These are phyloP conservation scores for Helotiales sp. DNA, from an alignment of 2,329 filamentous ascomycete genomes.

Conservation along the genomic window DNA sequence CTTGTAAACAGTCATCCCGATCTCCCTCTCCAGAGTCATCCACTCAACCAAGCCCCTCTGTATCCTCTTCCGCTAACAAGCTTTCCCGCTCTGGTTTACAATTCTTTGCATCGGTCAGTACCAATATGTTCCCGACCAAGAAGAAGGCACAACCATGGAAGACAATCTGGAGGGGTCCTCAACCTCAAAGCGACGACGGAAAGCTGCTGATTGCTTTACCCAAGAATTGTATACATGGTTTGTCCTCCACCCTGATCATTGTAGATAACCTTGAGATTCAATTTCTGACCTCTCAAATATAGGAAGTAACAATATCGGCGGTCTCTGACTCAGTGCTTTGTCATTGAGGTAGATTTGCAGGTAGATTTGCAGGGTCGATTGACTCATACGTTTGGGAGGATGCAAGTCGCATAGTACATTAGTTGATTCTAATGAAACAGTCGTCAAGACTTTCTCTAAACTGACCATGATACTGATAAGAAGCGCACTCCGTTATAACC, in stretches of 20 bases:
- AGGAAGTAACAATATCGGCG: conserved; percentile 16
- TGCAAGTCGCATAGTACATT: too few species aligned
- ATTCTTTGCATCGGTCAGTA: conserved; percentile 12
- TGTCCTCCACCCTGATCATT: background rate
- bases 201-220: conserved; percentile 18
- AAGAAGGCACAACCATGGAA: conserved; percentile 15
- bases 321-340: too few species aligned
- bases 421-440: too few species aligned
- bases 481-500: too few species aligned
- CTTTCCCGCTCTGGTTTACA: background rate
- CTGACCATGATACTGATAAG: too few species aligned
- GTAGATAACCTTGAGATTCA: background rate
- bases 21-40: conserved; percentile 9
- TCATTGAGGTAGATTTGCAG: too few species aligned
- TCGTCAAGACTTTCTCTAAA: too few species aligned
- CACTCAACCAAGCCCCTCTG: background rate
- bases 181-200: conserved; percentile 13
- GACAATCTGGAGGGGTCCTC: conserved; percentile 1
- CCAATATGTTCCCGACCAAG: conserved; percentile 5
- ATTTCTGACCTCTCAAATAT: background rate
- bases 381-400: too few species aligned
- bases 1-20: background rate
- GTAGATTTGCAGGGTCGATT: too few species aligned
- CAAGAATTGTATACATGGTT: conserved; percentile 15
- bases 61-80: background rate